phyloP scores from a whole-genome alignment of 1,284 basidiomycete genomes.

The Ganoderma resinaceum region DNA sequence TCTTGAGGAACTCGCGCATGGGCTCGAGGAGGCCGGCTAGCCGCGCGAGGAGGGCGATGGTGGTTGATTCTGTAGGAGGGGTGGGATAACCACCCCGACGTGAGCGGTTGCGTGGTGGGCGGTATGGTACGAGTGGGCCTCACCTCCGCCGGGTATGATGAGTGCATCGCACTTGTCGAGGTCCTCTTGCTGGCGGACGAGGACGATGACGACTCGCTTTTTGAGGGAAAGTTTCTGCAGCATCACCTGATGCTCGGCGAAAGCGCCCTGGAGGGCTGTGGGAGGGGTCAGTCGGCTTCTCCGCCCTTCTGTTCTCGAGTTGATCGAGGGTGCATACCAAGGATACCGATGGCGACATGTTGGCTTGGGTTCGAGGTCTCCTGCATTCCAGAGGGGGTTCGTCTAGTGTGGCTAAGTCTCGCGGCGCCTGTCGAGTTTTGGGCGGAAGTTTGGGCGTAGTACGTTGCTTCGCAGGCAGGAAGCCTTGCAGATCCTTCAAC shows the following conservation, averaged over 20 bases:
- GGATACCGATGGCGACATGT: slow-evolving; percentile 44
- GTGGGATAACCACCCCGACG: slow-evolving; percentile 2
- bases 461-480: neutral
- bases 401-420: slow-evolving; percentile 20
- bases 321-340: slow-evolving; percentile 36
- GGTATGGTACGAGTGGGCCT: slow-evolving; percentile 23
- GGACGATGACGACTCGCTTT: slow-evolving; percentile 56
- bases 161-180: slow-evolving; percentile 83
- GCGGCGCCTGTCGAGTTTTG: neutral
- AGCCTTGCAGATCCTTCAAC: too few species aligned
- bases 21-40: slow-evolving; percentile 84
- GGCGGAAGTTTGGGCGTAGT: neutral
- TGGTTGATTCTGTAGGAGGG: slow-evolving; percentile 79
- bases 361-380: slow-evolving; percentile 18
- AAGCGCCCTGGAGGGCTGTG: slow-evolving; percentile 92
- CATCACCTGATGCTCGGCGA: slow-evolving; percentile 85
- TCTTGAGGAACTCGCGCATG: slow-evolving; percentile 71
- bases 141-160: slow-evolving; percentile 91
- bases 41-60: slow-evolving; percentile 87
- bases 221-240: slow-evolving; percentile 64
- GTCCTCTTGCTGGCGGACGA: slow-evolving; percentile 82
- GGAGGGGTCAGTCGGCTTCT: neutral
- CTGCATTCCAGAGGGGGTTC: slow-evolving; percentile 20
- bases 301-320: too few species aligned
- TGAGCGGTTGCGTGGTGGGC: neutral